Percentiles rank a stretch among this genome's conserved stretches.
Conservation (phyloP, 2,329 filamentous ascomycete genomes). For the Ophioceras dolichostomum region DNA sequence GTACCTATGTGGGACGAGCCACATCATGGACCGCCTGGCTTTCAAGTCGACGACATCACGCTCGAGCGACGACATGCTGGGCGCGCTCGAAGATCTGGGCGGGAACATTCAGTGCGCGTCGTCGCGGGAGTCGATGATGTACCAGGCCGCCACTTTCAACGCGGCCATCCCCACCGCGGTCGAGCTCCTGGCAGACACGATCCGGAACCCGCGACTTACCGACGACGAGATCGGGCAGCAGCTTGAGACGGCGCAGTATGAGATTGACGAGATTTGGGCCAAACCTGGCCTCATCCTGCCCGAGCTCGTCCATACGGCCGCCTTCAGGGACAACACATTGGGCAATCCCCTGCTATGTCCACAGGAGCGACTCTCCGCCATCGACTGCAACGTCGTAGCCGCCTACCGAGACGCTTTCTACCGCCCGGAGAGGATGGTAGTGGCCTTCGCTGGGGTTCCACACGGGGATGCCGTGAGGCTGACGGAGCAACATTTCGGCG, state of each 20-base stretch:
- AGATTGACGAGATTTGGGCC: conserved; percentile 94
- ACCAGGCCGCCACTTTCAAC: conserved; percentile 97
- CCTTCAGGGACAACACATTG: conserved; percentile 90
- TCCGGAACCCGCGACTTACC: conserved; percentile 73
- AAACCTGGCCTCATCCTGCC: conserved; percentile 94
- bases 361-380: conserved; percentile 63
- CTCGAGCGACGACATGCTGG: conserved; percentile 73
- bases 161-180: conserved; percentile 73
- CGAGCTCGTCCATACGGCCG: conserved; percentile 89
- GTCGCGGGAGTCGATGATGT: conserved; percentile 93
- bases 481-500: conserved; percentile 78
- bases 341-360: conserved; percentile 91
- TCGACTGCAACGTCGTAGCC: conserved; percentile 61
- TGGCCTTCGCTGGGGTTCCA: conserved; percentile 86
- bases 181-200: conserved; percentile 82
- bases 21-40: conserved; percentile 89
- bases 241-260: conserved; percentile 83
- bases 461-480: conserved; percentile 70
- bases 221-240: conserved; percentile 80
- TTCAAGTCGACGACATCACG: conserved; percentile 77
- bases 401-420: conserved; percentile 78
- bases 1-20: conserved; percentile 76
- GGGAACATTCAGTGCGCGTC: conserved; percentile 97
- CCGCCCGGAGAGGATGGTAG: conserved; percentile 79
- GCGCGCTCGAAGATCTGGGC: conserved; percentile 75